Percentiles rank a stretch among this genome's conserved stretches.
Evolutionary conservation across 2,329 filamentous ascomycete species (phyloP).

Genomic region (Cordyceps farinosa): DNA sequence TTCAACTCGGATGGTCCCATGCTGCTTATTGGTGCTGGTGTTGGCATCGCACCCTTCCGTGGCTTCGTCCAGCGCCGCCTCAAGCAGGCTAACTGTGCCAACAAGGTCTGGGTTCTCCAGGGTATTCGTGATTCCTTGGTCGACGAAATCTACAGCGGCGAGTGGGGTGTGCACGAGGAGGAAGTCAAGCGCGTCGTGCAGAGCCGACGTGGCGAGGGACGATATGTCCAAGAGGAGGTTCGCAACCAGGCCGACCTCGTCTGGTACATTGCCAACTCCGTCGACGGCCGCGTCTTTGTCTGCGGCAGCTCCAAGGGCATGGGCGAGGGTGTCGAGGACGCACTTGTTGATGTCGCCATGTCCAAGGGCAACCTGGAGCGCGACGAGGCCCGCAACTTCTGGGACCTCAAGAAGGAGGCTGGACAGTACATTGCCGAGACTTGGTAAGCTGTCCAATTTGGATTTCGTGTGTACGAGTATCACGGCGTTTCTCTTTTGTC

Average conservation of each 20-base stretch:
- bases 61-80: slow-evolving; percentile 93
- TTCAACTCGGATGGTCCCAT: slow-evolving; percentile 94
- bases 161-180: slow-evolving; percentile 90
- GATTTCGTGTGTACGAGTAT: slow-evolving; percentile 3
- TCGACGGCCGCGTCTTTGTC: slow-evolving; percentile 96
- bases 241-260: slow-evolving; percentile 89
- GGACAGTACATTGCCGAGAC: slow-evolving; percentile 93
- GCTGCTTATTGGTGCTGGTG: slow-evolving; percentile 93
- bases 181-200: slow-evolving; percentile 81
- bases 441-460: slow-evolving; percentile 42
- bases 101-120: slow-evolving; percentile 97
- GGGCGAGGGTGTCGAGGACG: slow-evolving; percentile 91
- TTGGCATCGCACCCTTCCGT: slow-evolving; percentile 95
- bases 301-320: slow-evolving; percentile 90
- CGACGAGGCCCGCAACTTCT: slow-evolving; percentile 82
- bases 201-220: slow-evolving; percentile 70
- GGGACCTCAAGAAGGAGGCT: slow-evolving; percentile 84
- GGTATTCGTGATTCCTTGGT: slow-evolving; percentile 90
- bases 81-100: slow-evolving; percentile 92
- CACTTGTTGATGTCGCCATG: slow-evolving; percentile 87
- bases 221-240: slow-evolving; percentile 96
- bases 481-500: not conserved
- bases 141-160: slow-evolving; percentile 93
- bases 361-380: slow-evolving; percentile 81
- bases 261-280: slow-evolving; percentile 93